These are phyloP conservation scores for Peronospora destructor DNA, from an alignment of 352 stramenopile genomes.

Conservation along the genomic window DNA sequence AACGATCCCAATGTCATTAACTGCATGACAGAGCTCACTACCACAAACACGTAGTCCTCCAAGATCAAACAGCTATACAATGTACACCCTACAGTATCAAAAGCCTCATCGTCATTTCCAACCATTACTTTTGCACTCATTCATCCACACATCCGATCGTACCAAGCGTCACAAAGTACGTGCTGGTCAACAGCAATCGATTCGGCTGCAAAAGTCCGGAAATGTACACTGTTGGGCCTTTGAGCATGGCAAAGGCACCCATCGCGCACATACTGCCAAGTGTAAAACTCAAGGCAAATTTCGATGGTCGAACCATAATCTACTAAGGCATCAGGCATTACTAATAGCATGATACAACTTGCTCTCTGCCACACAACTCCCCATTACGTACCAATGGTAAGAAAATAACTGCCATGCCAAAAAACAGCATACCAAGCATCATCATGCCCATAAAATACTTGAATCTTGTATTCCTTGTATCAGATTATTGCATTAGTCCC, in stretches of 20 bases:
- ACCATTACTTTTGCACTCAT: slow-evolving; percentile 1
- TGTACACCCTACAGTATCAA: slow-evolving; percentile 35
- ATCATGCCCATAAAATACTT: slow-evolving; percentile 75
- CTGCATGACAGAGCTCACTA: slow-evolving; percentile 64
- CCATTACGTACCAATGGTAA: slow-evolving; percentile 39
- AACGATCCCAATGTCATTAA: slow-evolving; percentile 54
- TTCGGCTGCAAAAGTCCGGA: slow-evolving; percentile 55
- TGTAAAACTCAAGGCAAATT: slow-evolving; percentile 79
- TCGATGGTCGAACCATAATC: slow-evolving; percentile 75
- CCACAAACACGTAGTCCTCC: slow-evolving; percentile 77
- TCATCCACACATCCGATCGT: neutral
- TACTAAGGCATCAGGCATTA: slow-evolving; percentile 12
- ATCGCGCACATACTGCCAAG: slow-evolving; percentile 73
- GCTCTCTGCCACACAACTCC: neutral
- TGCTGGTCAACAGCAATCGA: slow-evolving; percentile 50
- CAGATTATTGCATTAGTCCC: neutral
- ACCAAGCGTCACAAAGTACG: slow-evolving; percentile 72
- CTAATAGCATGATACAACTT: neutral
- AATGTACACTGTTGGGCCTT: slow-evolving; percentile 49
- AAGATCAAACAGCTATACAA: slow-evolving; percentile 80
- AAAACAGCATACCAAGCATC: slow-evolving; percentile 69
- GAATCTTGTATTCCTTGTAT: slow-evolving; percentile 58
- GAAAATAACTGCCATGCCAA: slow-evolving; percentile 78
- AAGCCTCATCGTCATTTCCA: neutral
- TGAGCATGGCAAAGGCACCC: slow-evolving; percentile 71